Percentiles rank a stretch among this genome's conserved stretches.
These are phyloP conservation scores for Penicillium longicatenatum DNA, from an alignment of 495 filamentous ascomycete species.

Conservation along the genomic window DNA sequence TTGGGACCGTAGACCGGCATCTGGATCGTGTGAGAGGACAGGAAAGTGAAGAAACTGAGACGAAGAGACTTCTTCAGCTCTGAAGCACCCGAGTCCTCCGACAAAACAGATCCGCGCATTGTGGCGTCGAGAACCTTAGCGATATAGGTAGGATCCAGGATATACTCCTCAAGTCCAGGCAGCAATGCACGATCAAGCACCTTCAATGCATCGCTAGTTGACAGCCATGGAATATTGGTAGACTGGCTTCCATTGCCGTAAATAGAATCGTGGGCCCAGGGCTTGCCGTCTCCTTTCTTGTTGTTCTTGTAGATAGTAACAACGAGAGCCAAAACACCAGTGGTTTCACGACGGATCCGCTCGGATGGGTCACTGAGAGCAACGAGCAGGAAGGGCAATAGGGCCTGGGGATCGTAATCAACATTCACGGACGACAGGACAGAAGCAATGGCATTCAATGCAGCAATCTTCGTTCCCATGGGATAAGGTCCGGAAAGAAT, in stretches of 20 bases:
- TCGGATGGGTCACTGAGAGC: constrained; percentile 73
- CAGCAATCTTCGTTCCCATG: constrained; percentile 63
- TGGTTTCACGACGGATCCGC: constrained; percentile 73
- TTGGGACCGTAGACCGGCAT: constrained; percentile 71
- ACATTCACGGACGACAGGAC: constrained; percentile 52
- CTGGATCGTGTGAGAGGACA: constrained; percentile 69
- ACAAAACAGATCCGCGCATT: constrained; percentile 48
- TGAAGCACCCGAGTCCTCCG: constrained; percentile 41
- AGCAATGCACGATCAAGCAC: constrained; percentile 66
- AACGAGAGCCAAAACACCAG: constrained; percentile 57
- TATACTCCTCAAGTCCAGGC: constrained; percentile 77
- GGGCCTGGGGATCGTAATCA: constrained; percentile 69
- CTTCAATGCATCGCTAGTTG: constrained; percentile 53
- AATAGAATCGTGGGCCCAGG: constrained; percentile 56
- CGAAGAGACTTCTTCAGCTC: constrained; percentile 68
- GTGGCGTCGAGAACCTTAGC: constrained; percentile 57
- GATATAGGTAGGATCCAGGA: constrained; percentile 70
- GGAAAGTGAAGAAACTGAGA: constrained; percentile 66
- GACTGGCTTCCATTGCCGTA: constrained; percentile 57
- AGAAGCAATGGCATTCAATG: constrained; percentile 60
- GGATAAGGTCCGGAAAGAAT: constrained; percentile 74
- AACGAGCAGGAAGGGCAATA: constrained; percentile 74
- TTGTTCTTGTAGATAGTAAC: constrained; percentile 49
- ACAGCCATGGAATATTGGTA: constrained; percentile 59
- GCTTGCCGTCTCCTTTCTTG: constrained; percentile 37